phyloP scores from a whole-genome alignment of 345 rosid genomes.

The Aquilaria yunnanensis region DNA sequence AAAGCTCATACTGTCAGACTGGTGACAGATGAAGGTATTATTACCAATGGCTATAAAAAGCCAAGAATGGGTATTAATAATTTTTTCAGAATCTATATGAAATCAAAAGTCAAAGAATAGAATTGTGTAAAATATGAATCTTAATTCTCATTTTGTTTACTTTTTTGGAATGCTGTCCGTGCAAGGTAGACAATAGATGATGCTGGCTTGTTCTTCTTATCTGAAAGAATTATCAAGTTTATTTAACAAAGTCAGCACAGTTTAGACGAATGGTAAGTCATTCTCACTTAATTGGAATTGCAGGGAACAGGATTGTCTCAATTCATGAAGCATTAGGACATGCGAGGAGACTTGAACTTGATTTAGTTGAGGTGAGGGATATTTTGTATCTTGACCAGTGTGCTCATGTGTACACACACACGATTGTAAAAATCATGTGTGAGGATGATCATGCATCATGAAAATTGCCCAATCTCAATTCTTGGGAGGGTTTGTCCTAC shows the following conservation, averaged over 20 bases:
- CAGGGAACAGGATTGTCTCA: constrained; percentile 45
- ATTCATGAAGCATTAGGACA: constrained; percentile 33
- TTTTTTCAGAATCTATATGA: not conserved
- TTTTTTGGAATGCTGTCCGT: not conserved
- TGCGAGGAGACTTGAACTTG: constrained; percentile 38
- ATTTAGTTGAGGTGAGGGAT: constrained; percentile 54
- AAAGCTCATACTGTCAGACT: constrained; percentile 37
- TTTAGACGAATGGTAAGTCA: too few relatives aligned
- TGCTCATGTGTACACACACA: not conserved
- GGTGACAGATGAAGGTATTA: constrained; percentile 46
- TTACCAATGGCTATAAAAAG: not conserved
- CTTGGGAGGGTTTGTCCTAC: too few relatives aligned
- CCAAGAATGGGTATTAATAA: not conserved
- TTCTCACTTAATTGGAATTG: constrained; percentile 4
- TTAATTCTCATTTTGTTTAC: not conserved
- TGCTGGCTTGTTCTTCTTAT: not conserved
- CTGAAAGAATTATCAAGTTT: not conserved
- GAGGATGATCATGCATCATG: too few relatives aligned
- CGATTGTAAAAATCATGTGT: too few relatives aligned
- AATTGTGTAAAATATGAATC: not conserved
- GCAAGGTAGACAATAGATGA: not conserved
- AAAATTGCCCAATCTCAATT: too few relatives aligned
- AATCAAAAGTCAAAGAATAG: not conserved
- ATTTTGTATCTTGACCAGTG: not conserved
- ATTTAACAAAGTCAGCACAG: not conserved